These are phyloP conservation scores for Zasmidium angulare DNA, from an alignment of 2,329 filamentous ascomycete species.

Conservation along the genomic window DNA sequence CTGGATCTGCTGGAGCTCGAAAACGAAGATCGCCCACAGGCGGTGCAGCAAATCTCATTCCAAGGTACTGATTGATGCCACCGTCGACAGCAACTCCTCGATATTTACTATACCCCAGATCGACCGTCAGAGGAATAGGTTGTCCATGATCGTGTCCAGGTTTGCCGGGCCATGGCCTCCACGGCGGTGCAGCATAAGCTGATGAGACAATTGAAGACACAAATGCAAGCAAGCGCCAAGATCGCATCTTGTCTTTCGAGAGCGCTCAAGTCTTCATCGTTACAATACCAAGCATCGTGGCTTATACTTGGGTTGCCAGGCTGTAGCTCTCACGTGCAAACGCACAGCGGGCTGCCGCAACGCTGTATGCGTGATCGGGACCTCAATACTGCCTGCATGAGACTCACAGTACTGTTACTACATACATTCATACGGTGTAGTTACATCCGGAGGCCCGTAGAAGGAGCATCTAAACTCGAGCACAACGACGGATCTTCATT, in stretches of 20 bases:
- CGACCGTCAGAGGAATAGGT: slow-evolving; percentile 11
- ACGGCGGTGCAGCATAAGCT: neutral
- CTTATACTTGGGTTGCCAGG: neutral
- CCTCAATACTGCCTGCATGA: neutral
- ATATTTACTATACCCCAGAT: slow-evolving; percentile 28
- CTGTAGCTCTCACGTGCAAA: neutral
- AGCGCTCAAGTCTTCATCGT: neutral
- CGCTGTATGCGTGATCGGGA: neutral
- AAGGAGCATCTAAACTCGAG: neutral
- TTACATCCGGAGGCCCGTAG: neutral
- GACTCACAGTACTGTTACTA: neutral
- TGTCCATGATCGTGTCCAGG: neutral
- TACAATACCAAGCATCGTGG: neutral
- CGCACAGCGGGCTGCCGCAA: neutral
- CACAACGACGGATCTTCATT: neutral
- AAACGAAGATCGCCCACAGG: slow-evolving; percentile 26
- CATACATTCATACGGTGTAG: neutral
- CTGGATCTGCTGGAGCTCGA: slow-evolving; percentile 28
- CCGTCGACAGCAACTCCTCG: slow-evolving; percentile 24
- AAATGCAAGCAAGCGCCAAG: neutral
- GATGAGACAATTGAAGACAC: neutral
- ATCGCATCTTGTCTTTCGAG: neutral
- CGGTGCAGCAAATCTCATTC: slow-evolving; percentile 29
- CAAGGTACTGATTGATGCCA: slow-evolving; percentile 9
- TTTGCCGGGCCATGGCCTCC: neutral